These are phyloP conservation scores for Xanthoconium stramineum DNA, from an alignment of 768 basidiomycete species.

Conservation along the genomic window DNA sequence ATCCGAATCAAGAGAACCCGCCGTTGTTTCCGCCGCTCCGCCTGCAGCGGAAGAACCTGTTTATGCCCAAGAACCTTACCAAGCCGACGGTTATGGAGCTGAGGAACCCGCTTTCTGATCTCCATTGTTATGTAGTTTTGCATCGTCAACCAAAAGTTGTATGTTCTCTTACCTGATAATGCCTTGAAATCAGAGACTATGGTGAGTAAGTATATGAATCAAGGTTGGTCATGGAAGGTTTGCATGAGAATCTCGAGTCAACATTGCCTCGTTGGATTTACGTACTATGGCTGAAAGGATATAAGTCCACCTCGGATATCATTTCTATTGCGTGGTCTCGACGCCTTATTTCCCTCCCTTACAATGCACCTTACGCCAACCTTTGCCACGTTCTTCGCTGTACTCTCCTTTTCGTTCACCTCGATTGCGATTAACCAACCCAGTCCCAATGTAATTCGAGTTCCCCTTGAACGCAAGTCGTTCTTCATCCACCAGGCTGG, in stretches of 20 bases:
- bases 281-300: background rate
- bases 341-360: background rate
- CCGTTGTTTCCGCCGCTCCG: constrained; percentile 44
- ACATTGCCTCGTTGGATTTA: background rate
- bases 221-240: no score
- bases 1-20: constrained; percentile 83
- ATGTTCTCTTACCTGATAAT: constrained; percentile 4
- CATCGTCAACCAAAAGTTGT: constrained; percentile 14
- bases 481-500: background rate
- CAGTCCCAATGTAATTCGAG: constrained; percentile 8
- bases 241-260: background rate
- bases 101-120: constrained; percentile 61
- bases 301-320: background rate
- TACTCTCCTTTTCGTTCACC: constrained; percentile 17
- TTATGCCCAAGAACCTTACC: constrained; percentile 34
- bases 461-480: constrained; percentile 24
- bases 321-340: no score
- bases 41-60: constrained; percentile 52
- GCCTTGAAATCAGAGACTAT: background rate
- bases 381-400: constrained; percentile 9
- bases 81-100: constrained; percentile 38
- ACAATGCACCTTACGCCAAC: constrained; percentile 20
- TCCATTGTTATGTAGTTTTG: constrained; percentile 17
- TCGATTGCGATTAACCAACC: background rate
- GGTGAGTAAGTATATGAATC: background rate